These are phyloP conservation scores for Umbelopsis isabellina DNA, from an alignment of 192 early-diverging fungal genomes.

Conservation along the genomic window DNA sequence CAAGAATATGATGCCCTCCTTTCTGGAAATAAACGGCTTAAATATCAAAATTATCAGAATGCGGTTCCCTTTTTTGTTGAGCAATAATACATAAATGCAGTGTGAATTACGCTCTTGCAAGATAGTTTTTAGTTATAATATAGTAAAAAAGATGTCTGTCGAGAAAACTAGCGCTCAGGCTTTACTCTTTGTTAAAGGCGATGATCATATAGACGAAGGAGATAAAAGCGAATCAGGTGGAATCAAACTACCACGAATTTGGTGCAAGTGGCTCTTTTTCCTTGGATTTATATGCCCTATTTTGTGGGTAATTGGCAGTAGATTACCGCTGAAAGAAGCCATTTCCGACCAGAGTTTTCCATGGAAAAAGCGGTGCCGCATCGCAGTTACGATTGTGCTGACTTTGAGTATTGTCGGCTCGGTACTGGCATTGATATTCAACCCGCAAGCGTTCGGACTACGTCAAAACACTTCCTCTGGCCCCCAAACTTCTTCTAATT, in stretches of 20 bases:
- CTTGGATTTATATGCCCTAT: conserved; percentile 32
- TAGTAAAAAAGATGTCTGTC: neutral
- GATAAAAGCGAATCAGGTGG: neutral
- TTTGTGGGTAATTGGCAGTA: conserved; percentile 37
- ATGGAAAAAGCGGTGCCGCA: conserved; percentile 38
- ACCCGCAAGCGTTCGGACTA: conserved; percentile 34
- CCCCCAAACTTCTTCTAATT: conserved; percentile 29
- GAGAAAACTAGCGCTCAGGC: neutral
- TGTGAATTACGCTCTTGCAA: too few relatives aligned
- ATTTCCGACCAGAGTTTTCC: neutral
- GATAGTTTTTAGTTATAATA: too few relatives aligned
- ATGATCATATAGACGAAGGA: neutral
- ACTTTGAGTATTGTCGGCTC: conserved; percentile 26
- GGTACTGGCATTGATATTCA: conserved; percentile 32
- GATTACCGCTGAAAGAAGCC: neutral
- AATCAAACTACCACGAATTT: neutral
- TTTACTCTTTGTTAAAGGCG: neutral
- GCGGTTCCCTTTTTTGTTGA: neutral
- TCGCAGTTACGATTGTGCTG: conserved; percentile 32
- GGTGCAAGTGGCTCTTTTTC: conserved; percentile 27
- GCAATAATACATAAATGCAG: neutral
- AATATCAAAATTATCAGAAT: neutral
- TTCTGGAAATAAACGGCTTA: neutral
- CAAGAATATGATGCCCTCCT: neutral
- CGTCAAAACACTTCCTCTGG: conserved; percentile 19